Evolutionary conservation across 2,329 filamentous ascomycete genomes (phyloP).

Genomic region (Talaromyces sp.): DNA sequence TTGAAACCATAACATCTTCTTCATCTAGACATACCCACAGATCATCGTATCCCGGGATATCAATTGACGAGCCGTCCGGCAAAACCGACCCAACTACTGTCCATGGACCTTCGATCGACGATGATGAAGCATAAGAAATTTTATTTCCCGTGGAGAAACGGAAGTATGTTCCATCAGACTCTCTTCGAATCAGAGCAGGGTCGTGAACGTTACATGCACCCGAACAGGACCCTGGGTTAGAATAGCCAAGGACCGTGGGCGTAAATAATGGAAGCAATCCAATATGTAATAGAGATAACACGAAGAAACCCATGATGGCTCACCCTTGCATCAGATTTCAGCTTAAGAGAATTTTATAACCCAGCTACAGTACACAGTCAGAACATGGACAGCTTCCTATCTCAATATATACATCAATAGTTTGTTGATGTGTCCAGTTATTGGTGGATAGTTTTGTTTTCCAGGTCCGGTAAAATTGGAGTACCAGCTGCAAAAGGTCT

Average conservation of each 20-base stretch:
- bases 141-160: constrained; percentile 52
- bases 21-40: background rate
- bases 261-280: background rate
- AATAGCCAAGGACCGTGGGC: background rate
- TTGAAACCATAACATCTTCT: background rate
- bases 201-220: constrained; percentile 43
- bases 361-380: background rate
- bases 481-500: background rate
- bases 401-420: background rate
- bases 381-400: background rate
- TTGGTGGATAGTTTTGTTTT: background rate
- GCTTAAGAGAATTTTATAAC: background rate
- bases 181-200: constrained; percentile 47
- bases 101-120: constrained; percentile 51
- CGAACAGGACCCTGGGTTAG: constrained; percentile 25
- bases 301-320: background rate
- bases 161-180: constrained; percentile 50
- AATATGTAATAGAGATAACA: background rate
- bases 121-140: constrained; percentile 49
- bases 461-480: background rate
- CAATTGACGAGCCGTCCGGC: constrained; percentile 26
- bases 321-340: background rate
- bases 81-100: constrained; percentile 47
- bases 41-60: background rate
- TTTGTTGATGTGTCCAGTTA: background rate